Evolutionary conservation across 2,329 filamentous ascomycete genomes (phyloP).

Genomic region (Scedosporium boydii): DNA sequence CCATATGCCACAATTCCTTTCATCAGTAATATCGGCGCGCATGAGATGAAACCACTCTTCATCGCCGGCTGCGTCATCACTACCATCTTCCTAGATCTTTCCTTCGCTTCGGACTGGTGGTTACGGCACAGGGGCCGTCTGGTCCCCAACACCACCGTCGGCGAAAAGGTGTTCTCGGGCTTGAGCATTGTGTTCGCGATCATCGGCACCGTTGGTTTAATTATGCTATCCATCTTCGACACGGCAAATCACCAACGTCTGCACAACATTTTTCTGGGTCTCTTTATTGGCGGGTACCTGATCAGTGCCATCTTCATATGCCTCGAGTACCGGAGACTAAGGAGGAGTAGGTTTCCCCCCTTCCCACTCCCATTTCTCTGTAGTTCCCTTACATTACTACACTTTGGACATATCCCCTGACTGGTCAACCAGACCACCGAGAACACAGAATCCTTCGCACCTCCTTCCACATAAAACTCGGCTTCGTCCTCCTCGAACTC

Average conservation of each 20-base stretch:
- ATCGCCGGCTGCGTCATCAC: slow-evolving; percentile 62
- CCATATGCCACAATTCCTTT: slow-evolving; percentile 53
- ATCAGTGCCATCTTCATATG: slow-evolving; percentile 82
- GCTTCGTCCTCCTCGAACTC: slow-evolving; percentile 75
- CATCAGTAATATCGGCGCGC: slow-evolving; percentile 58
- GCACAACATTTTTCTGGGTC: slow-evolving; percentile 66
- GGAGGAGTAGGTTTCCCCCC: slow-evolving; percentile 45
- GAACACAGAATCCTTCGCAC: slow-evolving; percentile 61
- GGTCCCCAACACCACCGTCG: slow-evolving; percentile 55
- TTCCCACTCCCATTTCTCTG: background rate
- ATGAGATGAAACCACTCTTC: slow-evolving; percentile 64
- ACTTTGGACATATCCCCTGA: background rate
- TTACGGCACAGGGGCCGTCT: slow-evolving; percentile 74
- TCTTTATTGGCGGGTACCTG: slow-evolving; percentile 84
- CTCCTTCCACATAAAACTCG: slow-evolving; percentile 82
- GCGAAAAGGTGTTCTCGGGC: slow-evolving; percentile 53
- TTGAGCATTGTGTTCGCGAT: slow-evolving; percentile 60
- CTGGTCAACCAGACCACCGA: slow-evolving; percentile 49
- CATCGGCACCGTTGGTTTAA: slow-evolving; percentile 68
- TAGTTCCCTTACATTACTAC: background rate
- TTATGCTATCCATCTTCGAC: slow-evolving; percentile 79
- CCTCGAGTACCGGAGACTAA: slow-evolving; percentile 79
- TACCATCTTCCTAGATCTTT: slow-evolving; percentile 69
- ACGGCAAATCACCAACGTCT: slow-evolving; percentile 55
- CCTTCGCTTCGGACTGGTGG: slow-evolving; percentile 75